phyloP scores from a whole-genome alignment of 495 filamentous ascomycete species.

The Penicillium salamii region DNA sequence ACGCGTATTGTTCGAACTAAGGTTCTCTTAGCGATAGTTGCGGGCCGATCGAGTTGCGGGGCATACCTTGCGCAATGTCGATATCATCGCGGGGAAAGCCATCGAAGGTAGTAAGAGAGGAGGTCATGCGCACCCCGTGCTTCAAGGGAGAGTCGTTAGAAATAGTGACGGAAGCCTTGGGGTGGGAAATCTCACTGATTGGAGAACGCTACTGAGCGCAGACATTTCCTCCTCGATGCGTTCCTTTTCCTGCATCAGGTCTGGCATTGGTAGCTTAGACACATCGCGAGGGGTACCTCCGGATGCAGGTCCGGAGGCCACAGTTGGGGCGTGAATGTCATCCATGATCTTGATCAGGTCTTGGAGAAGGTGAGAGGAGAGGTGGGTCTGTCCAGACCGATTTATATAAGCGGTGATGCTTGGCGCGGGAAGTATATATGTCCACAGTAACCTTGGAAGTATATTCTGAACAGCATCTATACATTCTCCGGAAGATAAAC shows the following conservation, averaged over 20 bases:
- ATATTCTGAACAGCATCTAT: no score
- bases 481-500: neutral
- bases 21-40: constrained; percentile 15
- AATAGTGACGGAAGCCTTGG: neutral
- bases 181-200: constrained; percentile 60
- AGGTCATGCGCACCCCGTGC: constrained; percentile 94
- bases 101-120: constrained; percentile 81
- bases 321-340: constrained; percentile 70
- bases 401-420: constrained; percentile 23
- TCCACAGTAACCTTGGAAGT: no score
- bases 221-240: constrained; percentile 79
- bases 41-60: neutral
- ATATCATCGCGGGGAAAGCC: constrained; percentile 92
- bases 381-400: constrained; percentile 16
- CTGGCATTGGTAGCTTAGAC: constrained; percentile 57
- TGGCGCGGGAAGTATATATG: constrained; percentile 10
- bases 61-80: constrained; percentile 88
- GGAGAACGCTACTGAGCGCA: constrained; percentile 78
- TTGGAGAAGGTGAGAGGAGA: constrained; percentile 17
- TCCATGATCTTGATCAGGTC: constrained; percentile 57
- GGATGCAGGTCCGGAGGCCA: constrained; percentile 69
- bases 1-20: constrained; percentile 86
- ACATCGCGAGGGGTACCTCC: constrained; percentile 52
- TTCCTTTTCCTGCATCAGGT: constrained; percentile 73
- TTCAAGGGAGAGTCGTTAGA: constrained; percentile 32